phyloP scores from a whole-genome alignment of 768 basidiomycete genomes.

The Tricholoma sp. region DNA sequence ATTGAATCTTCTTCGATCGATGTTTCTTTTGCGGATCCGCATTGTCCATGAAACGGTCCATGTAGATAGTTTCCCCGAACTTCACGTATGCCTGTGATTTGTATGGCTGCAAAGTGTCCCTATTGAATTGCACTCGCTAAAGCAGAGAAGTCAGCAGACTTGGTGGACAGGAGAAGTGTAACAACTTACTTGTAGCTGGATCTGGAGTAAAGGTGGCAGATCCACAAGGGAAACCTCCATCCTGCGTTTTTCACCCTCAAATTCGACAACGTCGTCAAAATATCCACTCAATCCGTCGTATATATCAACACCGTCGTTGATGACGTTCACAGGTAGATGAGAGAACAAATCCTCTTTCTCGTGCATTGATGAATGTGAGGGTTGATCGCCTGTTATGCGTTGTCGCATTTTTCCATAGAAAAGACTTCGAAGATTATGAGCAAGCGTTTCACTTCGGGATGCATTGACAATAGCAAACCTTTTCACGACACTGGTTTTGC shows the following conservation, averaged over 20 bases:
- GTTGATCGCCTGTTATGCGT: slow-evolving; percentile 35
- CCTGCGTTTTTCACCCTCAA: slow-evolving; percentile 79
- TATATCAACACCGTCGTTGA: slow-evolving; percentile 83
- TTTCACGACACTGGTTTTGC: slow-evolving; percentile 77
- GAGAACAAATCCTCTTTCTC: slow-evolving; percentile 93
- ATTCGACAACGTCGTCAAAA: slow-evolving; percentile 85
- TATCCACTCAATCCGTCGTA: slow-evolving; percentile 92
- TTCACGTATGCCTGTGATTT: slow-evolving; percentile 96
- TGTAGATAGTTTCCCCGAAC: slow-evolving; percentile 79
- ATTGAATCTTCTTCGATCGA: slow-evolving; percentile 65
- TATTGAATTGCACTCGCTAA: slow-evolving; percentile 92
- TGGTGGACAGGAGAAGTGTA: background rate
- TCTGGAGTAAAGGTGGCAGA: slow-evolving; percentile 86
- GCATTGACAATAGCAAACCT: slow-evolving; percentile 37
- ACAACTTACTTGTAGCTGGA: slow-evolving; percentile 82
- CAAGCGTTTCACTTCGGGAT: background rate
- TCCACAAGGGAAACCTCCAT: slow-evolving; percentile 87
- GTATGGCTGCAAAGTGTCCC: slow-evolving; percentile 85
- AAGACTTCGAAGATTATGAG: slow-evolving; percentile 25
- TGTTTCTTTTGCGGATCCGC: slow-evolving; percentile 68
- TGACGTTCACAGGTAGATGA: slow-evolving; percentile 90
- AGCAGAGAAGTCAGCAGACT: slow-evolving; percentile 6
- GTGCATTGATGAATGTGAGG: slow-evolving; percentile 54
- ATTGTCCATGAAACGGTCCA: slow-evolving; percentile 88
- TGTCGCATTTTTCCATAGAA: slow-evolving; percentile 88